Evolutionary conservation across 1,284 basidiomycete genomes (phyloP), one percentile per base, ranked within the genome.

Genomic region (Ganoderma leucocontextum): DNA sequence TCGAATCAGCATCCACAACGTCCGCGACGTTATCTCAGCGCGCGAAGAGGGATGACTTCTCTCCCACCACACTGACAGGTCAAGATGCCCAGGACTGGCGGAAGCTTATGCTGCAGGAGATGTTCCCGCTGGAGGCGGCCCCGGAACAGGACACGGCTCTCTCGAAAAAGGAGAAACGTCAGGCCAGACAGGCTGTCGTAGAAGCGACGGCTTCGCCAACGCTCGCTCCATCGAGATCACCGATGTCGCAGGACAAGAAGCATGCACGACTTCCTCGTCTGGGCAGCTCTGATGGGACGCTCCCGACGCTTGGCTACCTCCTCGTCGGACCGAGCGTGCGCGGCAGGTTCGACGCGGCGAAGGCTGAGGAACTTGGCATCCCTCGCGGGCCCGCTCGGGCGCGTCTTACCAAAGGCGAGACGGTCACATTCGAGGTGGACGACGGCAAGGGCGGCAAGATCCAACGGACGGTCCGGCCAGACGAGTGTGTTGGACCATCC

Each of bases 291-390:
- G 57, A 61, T 19, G 67, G 59, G 9, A 52, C 58, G 29, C 59
- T 70, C 25, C 69, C 71, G 38, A 68, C 66, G 25, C 52, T 72
- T 4, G 69, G 63, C 53, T 98, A 96, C 78, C 85, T 97, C 33
- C 80, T 92, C 53, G 85, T 94, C 60, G 95, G 95, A 0, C 94
- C 95, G 0, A 84, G 84, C 2, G 83, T 91, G 47, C 89, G 95
- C 3, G 96, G 96, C n/a, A 95, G 94, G 79, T 97, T 99, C 76
- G 88, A 97, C 71, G 89, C 81, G 0, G 80, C 81, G 66, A 90
- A 88, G 71, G 95, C 96, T 0, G 77, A 83, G 7, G 86, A 82
- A 41, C 83, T 96, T 0, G 91, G 92, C 10, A 83, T 99, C 3
- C 85, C 87, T 1, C 81, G 82, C 2, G 93, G 94, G 4, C 85